A percentile compares a stretch with the other conserved stretches of the same genome.
Evolutionary conservation across 2,329 filamentous ascomycete species (phyloP).

Genomic region (Diaporthe amygdali): DNA sequence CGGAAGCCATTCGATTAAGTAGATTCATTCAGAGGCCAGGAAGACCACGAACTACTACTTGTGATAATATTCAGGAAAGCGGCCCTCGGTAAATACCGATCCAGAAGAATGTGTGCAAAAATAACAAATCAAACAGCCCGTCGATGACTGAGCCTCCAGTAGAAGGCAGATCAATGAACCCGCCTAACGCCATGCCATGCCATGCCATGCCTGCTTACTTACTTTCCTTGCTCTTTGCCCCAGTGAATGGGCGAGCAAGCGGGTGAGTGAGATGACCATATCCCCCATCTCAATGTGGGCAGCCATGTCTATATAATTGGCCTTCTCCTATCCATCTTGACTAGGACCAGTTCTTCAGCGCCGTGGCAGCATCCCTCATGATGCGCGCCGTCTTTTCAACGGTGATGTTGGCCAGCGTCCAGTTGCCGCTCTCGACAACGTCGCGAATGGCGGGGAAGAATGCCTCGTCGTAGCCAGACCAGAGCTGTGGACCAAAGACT

Average conservation of each 20-base stretch:
- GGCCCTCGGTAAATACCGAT: neutral
- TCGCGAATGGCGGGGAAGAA: conserved; percentile 88
- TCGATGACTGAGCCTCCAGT: neutral
- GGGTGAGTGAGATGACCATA: neutral
- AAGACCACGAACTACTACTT: neutral
- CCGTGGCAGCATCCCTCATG: conserved; percentile 62
- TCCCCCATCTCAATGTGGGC: neutral
- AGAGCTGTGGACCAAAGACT: conserved; percentile 82
- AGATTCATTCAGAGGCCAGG: neutral
- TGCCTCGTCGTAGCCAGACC: conserved; percentile 71
- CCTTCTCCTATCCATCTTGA: neutral
- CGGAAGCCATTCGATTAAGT: too few species aligned
- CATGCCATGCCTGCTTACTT: conserved; percentile 5
- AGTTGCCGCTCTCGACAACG: conserved; percentile 74
- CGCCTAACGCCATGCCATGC: conserved; percentile 24
- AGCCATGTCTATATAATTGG: neutral
- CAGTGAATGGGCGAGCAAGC: neutral
- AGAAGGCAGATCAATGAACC: neutral
- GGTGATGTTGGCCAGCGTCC: conserved; percentile 69
- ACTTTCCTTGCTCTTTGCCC: neutral
- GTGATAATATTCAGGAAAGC: neutral
- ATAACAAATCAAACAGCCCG: neutral
- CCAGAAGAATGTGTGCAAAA: neutral
- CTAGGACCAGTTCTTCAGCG: conserved; percentile 19
- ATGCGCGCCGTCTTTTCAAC: conserved; percentile 75